Evolutionary conservation across 352 stramenopile species (phyloP).

Genomic region (Pythium coloratum): DNA sequence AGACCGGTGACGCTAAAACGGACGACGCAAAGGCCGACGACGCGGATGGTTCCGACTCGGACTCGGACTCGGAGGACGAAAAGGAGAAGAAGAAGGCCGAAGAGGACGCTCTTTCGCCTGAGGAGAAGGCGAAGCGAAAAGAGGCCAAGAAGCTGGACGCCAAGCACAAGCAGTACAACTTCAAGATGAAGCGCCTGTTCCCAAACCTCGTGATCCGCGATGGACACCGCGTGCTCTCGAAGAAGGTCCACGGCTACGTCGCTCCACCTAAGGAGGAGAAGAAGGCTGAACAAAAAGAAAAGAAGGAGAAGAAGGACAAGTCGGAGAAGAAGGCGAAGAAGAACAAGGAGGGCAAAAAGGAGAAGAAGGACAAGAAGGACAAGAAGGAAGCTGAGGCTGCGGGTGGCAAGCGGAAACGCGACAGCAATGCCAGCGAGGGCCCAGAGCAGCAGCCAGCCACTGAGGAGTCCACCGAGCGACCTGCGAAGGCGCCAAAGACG

Average conservation of each 20-base stretch:
- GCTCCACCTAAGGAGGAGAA: constrained; percentile 73
- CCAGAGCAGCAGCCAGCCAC: constrained; percentile 13
- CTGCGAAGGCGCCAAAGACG: constrained; percentile 21
- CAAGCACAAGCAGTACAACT: constrained; percentile 89
- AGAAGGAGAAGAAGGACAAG: constrained; percentile 23
- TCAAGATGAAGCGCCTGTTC: constrained; percentile 88
- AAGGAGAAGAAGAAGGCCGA: constrained; percentile 21
- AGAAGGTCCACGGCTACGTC: constrained; percentile 82
- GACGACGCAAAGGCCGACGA: constrained; percentile 16
- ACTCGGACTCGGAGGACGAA: constrained; percentile 19
- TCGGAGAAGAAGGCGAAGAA: constrained; percentile 12
- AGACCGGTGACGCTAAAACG: constrained; percentile 19
- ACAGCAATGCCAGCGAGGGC: background rate
- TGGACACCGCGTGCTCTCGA: constrained; percentile 72
- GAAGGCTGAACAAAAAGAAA: constrained; percentile 31
- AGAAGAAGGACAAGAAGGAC: constrained; percentile 28
- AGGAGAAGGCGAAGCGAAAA: constrained; percentile 57
- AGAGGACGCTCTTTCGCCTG: constrained; percentile 36
- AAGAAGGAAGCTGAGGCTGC: constrained; percentile 8
- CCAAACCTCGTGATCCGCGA: constrained; percentile 79
- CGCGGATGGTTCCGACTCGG: background rate
- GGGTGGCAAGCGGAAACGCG: constrained; percentile 21
- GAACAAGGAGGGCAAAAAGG: constrained; percentile 22
- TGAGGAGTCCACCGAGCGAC: constrained; percentile 18
- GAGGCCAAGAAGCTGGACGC: constrained; percentile 66